Percentiles rank a stretch among this genome's conserved stretches.
Conservation (phyloP, 2,329 filamentous ascomycete species). For the Clarireedia paspali region DNA sequence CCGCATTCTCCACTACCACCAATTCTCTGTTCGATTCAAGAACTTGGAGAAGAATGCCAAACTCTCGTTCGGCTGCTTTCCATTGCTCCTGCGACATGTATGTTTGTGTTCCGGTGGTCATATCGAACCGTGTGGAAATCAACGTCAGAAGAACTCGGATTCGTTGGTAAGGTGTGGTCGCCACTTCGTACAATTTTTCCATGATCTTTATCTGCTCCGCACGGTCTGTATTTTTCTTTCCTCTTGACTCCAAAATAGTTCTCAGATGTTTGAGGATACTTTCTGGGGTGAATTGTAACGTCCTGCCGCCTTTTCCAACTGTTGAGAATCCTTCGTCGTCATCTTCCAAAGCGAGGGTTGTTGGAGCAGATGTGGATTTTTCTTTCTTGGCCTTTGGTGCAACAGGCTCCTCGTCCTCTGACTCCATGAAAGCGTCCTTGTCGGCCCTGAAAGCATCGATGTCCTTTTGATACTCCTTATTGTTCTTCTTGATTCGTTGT, state of each 20-base stretch:
- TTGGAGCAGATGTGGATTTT: slow-evolving; percentile 40
- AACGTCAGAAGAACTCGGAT: slow-evolving; percentile 87
- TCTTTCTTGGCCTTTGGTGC: slow-evolving; percentile 45
- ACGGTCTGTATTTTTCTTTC: slow-evolving; percentile 98
- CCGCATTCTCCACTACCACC: slow-evolving; percentile 81
- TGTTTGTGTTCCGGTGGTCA: slow-evolving; percentile 68
- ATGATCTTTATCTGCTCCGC: slow-evolving; percentile 92
- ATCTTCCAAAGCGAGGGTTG: slow-evolving; percentile 43
- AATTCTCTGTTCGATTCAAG: slow-evolving; percentile 75
- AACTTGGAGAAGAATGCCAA: slow-evolving; percentile 66
- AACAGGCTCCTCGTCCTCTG: slow-evolving; percentile 62
- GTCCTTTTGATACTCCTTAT: slow-evolving; percentile 85
- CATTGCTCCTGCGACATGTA: slow-evolving; percentile 95
- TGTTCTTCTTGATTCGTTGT: slow-evolving; percentile 98
- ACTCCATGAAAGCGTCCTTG: slow-evolving; percentile 82
- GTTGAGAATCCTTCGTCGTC: slow-evolving; percentile 85
- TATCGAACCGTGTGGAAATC: slow-evolving; percentile 89
- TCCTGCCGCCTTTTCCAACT: slow-evolving; percentile 82
- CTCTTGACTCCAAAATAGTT: slow-evolving; percentile 87
- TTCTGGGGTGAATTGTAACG: slow-evolving; percentile 88
- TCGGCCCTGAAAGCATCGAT: slow-evolving; percentile 81
- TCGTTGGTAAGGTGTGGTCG: slow-evolving; percentile 84
- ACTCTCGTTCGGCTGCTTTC: slow-evolving; percentile 88
- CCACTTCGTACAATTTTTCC: slow-evolving; percentile 90
- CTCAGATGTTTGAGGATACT: slow-evolving; percentile 97